Percentiles rank a stretch among this genome's conserved stretches.
Evolutionary conservation across 192 early-diverging fungal genomes (phyloP).

Genomic region (Backusella sp.): DNA sequence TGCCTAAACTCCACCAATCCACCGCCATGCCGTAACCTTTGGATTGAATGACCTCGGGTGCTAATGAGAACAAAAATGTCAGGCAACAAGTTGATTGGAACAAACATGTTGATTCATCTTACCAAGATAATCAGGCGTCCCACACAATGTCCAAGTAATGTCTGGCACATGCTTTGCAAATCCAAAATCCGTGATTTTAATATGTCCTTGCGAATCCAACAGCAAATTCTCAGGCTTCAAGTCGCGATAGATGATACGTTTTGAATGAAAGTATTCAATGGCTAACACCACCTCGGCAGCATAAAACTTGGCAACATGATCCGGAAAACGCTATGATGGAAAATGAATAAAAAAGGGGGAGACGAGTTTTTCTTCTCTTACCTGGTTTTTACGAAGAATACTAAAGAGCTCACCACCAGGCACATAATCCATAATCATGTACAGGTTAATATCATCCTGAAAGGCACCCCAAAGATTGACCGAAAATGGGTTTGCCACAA

Average conservation of each 20-base stretch:
- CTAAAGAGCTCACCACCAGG: conserved; percentile 96
- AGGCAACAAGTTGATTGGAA: neutral
- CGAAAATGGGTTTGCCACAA: conserved; percentile 72
- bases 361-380: neutral
- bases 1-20: conserved; percentile 99
- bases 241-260: conserved; percentile 94
- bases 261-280: conserved; percentile 87
- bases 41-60: conserved; percentile 95
- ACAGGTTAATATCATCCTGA: conserved; percentile 89
- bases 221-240: conserved; percentile 91
- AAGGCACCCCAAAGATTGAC: conserved; percentile 87
- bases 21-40: conserved; percentile 96
- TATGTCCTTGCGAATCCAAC: conserved; percentile 83
- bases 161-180: conserved; percentile 73
- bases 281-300: conserved; percentile 92
- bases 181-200: conserved; percentile 98
- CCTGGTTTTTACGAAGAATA: conserved; percentile 82
- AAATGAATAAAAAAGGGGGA: neutral
- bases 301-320: conserved; percentile 93
- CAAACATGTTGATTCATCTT: neutral
- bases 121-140: conserved; percentile 90
- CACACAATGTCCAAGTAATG: conserved; percentile 97
- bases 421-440: conserved; percentile 96
- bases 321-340: conserved; percentile 75
- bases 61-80: conserved; percentile 49